A percentile compares a stretch with the other conserved stretches of the same genome.
Evolutionary conservation across 1,139 yeast genomes (phyloP).

Genomic region (Candida labiduridarum): DNA sequence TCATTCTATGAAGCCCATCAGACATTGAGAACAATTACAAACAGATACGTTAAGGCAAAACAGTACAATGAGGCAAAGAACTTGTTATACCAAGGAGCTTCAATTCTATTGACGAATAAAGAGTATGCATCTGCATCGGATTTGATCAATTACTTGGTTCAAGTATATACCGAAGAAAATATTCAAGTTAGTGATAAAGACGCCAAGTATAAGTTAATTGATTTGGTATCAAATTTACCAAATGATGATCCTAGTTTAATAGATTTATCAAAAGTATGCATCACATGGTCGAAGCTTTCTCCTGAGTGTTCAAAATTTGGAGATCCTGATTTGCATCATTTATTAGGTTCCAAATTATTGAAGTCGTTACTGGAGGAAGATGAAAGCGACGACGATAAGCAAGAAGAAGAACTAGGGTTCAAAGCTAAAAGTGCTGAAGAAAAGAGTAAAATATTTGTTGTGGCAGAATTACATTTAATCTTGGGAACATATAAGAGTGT

Average conservation of each 20-base stretch:
- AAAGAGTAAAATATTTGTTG: slow-evolving; percentile 37
- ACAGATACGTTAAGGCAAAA: slow-evolving; percentile 72
- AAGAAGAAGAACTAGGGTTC: slow-evolving; percentile 15
- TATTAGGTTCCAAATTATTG: slow-evolving; percentile 69
- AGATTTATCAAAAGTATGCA: slow-evolving; percentile 57
- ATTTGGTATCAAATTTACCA: slow-evolving; percentile 46
- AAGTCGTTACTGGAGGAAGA: slow-evolving; percentile 21
- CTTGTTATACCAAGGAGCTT: slow-evolving; percentile 69
- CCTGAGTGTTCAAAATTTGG: slow-evolving; percentile 55
- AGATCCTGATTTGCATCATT: slow-evolving; percentile 73
- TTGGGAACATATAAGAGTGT: slow-evolving; percentile 69
- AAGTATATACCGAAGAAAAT: slow-evolving; percentile 58
- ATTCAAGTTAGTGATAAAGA: slow-evolving; percentile 39
- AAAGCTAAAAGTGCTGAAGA: slow-evolving; percentile 23
- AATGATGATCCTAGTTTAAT: slow-evolving; percentile 60
- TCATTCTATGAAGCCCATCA: slow-evolving; percentile 95
- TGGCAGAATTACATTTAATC: slow-evolving; percentile 60
- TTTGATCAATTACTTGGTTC: slow-evolving; percentile 71
- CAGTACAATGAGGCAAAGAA: slow-evolving; percentile 74
- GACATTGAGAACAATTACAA: slow-evolving; percentile 84
- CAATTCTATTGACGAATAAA: slow-evolving; percentile 63
- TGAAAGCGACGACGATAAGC: slow-evolving; percentile 11
- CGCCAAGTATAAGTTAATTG: slow-evolving; percentile 40
- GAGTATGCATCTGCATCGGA: slow-evolving; percentile 85
- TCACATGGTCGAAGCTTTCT: slow-evolving; percentile 64